Conservation (phyloP, 345 rosid genomes). For the Murraya paniculata region DNA sequence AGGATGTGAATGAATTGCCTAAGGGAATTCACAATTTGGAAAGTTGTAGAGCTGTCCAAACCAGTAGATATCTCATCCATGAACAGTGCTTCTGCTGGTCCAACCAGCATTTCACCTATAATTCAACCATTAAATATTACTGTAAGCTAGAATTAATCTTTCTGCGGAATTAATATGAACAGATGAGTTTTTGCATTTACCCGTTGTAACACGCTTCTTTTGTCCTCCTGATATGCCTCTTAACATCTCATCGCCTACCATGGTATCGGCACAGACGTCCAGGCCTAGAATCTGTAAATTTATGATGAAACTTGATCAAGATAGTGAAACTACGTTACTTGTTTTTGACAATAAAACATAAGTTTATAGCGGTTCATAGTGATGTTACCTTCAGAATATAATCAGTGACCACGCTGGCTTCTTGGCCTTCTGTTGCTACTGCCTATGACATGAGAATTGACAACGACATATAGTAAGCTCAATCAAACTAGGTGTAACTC, state of each 20-base stretch:
- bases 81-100: slow-evolving; percentile 50
- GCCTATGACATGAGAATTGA: slow-evolving; percentile 31
- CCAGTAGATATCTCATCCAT: slow-evolving; percentile 86
- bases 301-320: slow-evolving; percentile 2
- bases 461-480: background rate
- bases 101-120: slow-evolving; percentile 74
- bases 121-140: background rate
- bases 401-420: slow-evolving; percentile 47
- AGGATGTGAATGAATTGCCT: slow-evolving; percentile 60
- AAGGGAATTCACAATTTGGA: slow-evolving; percentile 67
- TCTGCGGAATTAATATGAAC: background rate
- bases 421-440: slow-evolving; percentile 40
- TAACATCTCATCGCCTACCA: slow-evolving; percentile 54
- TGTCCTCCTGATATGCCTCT: slow-evolving; percentile 73
- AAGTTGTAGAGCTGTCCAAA: slow-evolving; percentile 78
- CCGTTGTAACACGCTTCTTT: slow-evolving; percentile 63
- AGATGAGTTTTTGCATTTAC: slow-evolving; percentile 18
- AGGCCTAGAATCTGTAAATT: slow-evolving; percentile 50
- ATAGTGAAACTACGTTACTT: background rate
- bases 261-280: slow-evolving; percentile 59
- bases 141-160: too few species aligned
- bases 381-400: slow-evolving; percentile 49
- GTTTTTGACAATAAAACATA: background rate
- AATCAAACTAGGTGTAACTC: background rate
- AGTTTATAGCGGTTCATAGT: background rate